These are phyloP conservation scores for Musa beccarii DNA, from an alignment of 176 grass and related monocot genomes.

Conservation along the genomic window DNA sequence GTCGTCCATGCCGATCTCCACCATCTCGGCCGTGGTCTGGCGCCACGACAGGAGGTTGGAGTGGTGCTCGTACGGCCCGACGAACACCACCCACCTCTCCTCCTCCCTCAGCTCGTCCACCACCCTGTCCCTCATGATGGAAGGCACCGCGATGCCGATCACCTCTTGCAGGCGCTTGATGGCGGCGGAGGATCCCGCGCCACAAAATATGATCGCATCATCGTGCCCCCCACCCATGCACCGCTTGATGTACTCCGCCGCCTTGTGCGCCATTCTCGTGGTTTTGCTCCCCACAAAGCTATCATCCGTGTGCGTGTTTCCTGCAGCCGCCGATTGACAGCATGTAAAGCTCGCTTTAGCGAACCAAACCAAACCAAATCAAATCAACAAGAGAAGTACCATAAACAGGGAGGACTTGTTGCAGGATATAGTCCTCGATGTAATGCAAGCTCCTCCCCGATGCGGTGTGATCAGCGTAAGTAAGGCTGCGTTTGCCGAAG, in stretches of 20 bases:
- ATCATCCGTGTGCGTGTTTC: conserved; percentile 79
- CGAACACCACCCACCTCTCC: conserved; percentile 76
- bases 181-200: conserved; percentile 45
- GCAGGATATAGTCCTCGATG: conserved; percentile 65
- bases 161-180: conserved; percentile 73
- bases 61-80: conserved; percentile 70
- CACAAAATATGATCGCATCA: conserved; percentile 61
- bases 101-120: conserved; percentile 19
- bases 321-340: conserved; percentile 30
- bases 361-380: too few species aligned
- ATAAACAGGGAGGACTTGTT: conserved; percentile 68
- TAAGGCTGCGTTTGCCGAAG: conserved; percentile 47
- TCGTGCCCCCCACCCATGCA: conserved; percentile 48
- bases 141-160: conserved; percentile 35
- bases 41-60: conserved; percentile 77
- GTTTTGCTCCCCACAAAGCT: conserved; percentile 77
- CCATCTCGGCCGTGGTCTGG: conserved; percentile 51
- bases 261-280: conserved; percentile 44
- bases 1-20: conserved; percentile 44
- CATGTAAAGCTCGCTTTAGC: too few species aligned
- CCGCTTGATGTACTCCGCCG: conserved; percentile 53
- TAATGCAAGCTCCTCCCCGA: conserved; percentile 55
- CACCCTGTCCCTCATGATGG: conserved; percentile 10
- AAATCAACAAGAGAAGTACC: conserved; percentile 23
- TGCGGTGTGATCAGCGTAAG: conserved; percentile 76